A percentile compares a stretch with the other conserved stretches of the same genome.
These are phyloP conservation scores for Myxozyma monticola DNA, from an alignment of 805 yeast species.

Conservation along the genomic window DNA sequence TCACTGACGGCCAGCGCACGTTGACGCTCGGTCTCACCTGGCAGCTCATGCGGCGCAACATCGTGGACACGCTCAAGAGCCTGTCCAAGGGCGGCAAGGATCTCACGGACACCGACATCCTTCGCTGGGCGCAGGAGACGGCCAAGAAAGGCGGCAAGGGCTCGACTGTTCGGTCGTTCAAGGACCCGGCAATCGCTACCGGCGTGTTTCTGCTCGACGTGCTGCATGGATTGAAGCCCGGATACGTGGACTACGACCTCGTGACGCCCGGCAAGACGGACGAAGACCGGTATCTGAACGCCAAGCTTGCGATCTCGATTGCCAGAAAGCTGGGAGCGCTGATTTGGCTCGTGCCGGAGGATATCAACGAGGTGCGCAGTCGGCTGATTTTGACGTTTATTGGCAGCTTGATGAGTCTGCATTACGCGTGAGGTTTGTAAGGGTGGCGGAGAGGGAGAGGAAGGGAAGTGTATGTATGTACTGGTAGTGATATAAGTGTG, in stretches of 20 bases:
- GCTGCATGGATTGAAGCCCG: slow-evolving; percentile 91
- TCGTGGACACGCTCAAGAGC: slow-evolving; percentile 74
- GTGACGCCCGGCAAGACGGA: slow-evolving; percentile 77
- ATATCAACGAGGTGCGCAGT: slow-evolving; percentile 92
- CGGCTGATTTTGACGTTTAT: slow-evolving; percentile 91
- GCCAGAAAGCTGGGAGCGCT: slow-evolving; percentile 97
- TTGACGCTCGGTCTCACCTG: slow-evolving; percentile 91
- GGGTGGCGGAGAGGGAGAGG: background rate
- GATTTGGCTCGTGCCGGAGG: slow-evolving; percentile 99
- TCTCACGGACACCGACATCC: slow-evolving; percentile 78
- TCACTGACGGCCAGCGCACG: slow-evolving; percentile 86
- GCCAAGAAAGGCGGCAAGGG: slow-evolving; percentile 80
- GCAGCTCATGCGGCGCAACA: slow-evolving; percentile 98
- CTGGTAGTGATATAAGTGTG: background rate
- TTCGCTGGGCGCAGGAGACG: slow-evolving; percentile 90
- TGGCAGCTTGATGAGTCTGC: slow-evolving; percentile 86
- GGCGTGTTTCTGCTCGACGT: slow-evolving; percentile 87
- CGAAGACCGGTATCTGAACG: slow-evolving; percentile 89
- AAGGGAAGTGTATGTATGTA: background rate
- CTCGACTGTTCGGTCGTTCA: slow-evolving; percentile 71
- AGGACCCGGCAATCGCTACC: slow-evolving; percentile 71
- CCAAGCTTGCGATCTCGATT: slow-evolving; percentile 89
- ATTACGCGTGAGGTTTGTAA: too few species aligned
- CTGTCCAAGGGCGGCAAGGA: slow-evolving; percentile 73
- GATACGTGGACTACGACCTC: slow-evolving; percentile 93